Base-by-base conservation (phyloP, 2,329 filamentous ascomycete species). In the Cladophialophora exuberans region DNA sequence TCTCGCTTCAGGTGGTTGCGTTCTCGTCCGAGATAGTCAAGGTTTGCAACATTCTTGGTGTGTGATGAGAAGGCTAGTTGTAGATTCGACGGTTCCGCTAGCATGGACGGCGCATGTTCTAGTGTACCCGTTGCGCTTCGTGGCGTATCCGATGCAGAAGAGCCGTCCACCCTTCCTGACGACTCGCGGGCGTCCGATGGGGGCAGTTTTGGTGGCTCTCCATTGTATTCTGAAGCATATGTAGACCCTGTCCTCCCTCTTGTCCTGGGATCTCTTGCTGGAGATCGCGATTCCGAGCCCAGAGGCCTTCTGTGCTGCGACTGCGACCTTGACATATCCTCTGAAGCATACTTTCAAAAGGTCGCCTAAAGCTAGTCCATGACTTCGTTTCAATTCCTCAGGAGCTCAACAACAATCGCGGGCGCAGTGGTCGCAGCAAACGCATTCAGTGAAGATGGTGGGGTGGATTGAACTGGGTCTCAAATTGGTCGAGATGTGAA, bases 191-290 rank as follows among this genome's bases (percentile, higher is more conserved):
- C 7, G 3, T 23, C 47, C 6, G 18, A 23, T 3, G n/a, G 3
- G 17, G 10, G 13, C 1, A 6, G 22, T 6, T n/a, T 42, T 15
- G 6, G 18, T 10, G 28, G 18, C 18, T 35, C 33, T 33, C 11
- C 20, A 39, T 42, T 26, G 1, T 53, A 36, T 11, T 41, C 23
- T 10, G 17, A 13, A 13, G 30, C 13, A 20, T 51, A 31, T 23
- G 43, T 17, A 20, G 44, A 46, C 1, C 11, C 18, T 22, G 22
- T 30, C 26, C 38, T 44, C 4, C n/a, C 35, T 44, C 56, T 51
- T 4, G 44, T 38, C 15, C 56, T 20, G n/a, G 56, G 56, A 25
- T 59, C 56, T 45, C 38, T 45, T 15, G 43, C 20, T 1, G 17
- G 25, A 6, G 26, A 31, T n/a, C 23, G 15, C 26, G 26, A 3